Evolutionary conservation across 257 asterid genomes (phyloP), one percentile per base, ranked within the genome.

Genomic region (Eucommia ulmoides): DNA sequence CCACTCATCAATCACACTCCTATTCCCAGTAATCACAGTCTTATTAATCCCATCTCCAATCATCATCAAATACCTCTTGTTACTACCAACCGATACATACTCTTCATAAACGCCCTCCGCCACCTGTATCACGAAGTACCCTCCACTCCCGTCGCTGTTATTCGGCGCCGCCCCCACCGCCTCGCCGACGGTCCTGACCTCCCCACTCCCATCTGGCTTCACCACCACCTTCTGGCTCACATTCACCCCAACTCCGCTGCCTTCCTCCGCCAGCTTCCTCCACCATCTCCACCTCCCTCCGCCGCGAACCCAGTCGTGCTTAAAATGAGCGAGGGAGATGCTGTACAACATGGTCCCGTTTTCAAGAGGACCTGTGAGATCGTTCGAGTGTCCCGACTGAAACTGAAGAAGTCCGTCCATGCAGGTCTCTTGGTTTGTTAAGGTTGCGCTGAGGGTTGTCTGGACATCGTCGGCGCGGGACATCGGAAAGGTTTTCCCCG

Each of bases 31-130:
- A n/a, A n/a, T n/a, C n/a, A n/a, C n/a, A n/a, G n/a, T n/a, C n/a
- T n/a, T n/a, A n/a, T n/a, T n/a, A n/a, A n/a, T n/a, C n/a, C n/a
- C n/a, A n/a, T n/a, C n/a, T n/a, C n/a, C n/a, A n/a, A n/a, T n/a
- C n/a, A n/a, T n/a, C n/a, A n/a, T n/a, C n/a, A n/a, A n/a, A n/a
- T n/a, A n/a, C n/a, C n/a, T n/a, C n/a, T n/a, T n/a, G n/a, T n/a
- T n/a, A n/a, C n/a, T n/a, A n/a, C n/a, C n/a, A n/a, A n/a, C n/a
- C n/a, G n/a, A n/a, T n/a, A n/a, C n/a, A n/a, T n/a, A n/a, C n/a
- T n/a, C n/a, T n/a, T n/a, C n/a, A n/a, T 65, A 70, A 9, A 70
- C 63, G 17, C 77, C 77, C 1, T 66, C 63, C 23, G 48, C 77
- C 8, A 70, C 64, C 24, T 53, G 51, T 26, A 70, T 70, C 54